Evolutionary conservation across 805 yeast genomes (phyloP).

Genomic region (Debaryomyces prosopidis): DNA sequence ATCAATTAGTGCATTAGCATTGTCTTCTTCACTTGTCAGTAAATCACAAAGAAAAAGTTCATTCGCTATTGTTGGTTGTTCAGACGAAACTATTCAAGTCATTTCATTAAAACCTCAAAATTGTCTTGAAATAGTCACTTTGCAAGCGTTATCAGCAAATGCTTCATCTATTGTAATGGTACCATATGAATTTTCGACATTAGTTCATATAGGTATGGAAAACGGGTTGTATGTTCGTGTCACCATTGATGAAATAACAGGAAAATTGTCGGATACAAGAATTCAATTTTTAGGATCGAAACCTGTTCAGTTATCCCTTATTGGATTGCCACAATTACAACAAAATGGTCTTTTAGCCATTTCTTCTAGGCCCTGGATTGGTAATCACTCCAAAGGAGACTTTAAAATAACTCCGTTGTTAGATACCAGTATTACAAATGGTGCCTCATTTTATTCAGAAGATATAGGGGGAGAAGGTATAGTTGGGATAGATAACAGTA

Average conservation of each 20-base stretch:
- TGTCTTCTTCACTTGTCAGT: conserved; percentile 36
- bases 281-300: conserved; percentile 73
- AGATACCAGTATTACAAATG: conserved; percentile 43
- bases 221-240: conserved; percentile 79
- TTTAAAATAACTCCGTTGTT: conserved; percentile 50
- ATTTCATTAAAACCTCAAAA: conserved; percentile 60
- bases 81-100: conserved; percentile 69
- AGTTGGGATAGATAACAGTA: conserved; percentile 57
- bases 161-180: conserved; percentile 28
- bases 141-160: conserved; percentile 64
- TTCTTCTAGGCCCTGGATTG: conserved; percentile 58
- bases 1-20: conserved; percentile 48
- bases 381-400: conserved; percentile 35
- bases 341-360: conserved; percentile 46
- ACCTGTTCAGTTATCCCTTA: conserved; percentile 51
- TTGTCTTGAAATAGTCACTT: conserved; percentile 59
- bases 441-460: conserved; percentile 59
- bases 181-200: conserved; percentile 18
- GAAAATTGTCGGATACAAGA: conserved; percentile 59
- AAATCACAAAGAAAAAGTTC: conserved; percentile 50
- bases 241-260: conserved; percentile 55
- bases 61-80: conserved; percentile 68
- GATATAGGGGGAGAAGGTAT: conserved; percentile 62
- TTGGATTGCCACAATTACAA: conserved; percentile 18
- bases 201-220: conserved; percentile 76